phyloP scores from a whole-genome alignment of 495 filamentous ascomycete genomes.

The Articulospora tetracladia region DNA sequence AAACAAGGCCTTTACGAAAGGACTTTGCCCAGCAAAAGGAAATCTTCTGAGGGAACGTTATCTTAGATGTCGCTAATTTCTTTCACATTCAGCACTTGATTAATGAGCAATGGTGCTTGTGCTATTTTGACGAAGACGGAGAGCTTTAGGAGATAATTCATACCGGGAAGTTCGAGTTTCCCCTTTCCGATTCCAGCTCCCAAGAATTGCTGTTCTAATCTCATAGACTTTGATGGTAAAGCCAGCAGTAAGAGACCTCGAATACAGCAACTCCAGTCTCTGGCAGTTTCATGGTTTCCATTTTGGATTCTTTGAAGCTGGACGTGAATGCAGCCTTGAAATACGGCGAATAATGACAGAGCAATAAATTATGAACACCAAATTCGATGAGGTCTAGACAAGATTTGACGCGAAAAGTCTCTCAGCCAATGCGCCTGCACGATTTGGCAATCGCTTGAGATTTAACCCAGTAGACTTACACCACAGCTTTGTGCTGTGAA shows the following conservation, averaged over 20 bases:
- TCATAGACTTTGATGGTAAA: neutral
- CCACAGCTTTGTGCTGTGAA: too few relatives aligned
- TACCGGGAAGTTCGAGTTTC: neutral
- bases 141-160: neutral
- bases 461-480: too few relatives aligned
- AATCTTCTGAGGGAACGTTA: too few relatives aligned
- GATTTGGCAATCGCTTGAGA: too few relatives aligned
- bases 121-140: conserved; percentile 1
- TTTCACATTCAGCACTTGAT: too few relatives aligned
- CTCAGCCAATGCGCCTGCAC: too few relatives aligned
- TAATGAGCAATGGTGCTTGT: neutral
- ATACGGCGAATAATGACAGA: neutral
- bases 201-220: too few relatives aligned
- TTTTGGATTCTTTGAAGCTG: conserved; percentile 4
- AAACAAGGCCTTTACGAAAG: too few relatives aligned
- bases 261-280: neutral
- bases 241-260: conserved; percentile 1
- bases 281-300: neutral
- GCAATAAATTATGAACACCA: neutral
- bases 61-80: too few relatives aligned
- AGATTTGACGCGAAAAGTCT: too few relatives aligned
- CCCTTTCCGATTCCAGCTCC: neutral
- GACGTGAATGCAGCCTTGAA: conserved; percentile 1
- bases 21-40: too few relatives aligned
- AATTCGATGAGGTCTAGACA: too few relatives aligned